These are phyloP conservation scores for Dalbergia oliveri DNA, from an alignment of 306 rosid species.

Conservation along the genomic window DNA sequence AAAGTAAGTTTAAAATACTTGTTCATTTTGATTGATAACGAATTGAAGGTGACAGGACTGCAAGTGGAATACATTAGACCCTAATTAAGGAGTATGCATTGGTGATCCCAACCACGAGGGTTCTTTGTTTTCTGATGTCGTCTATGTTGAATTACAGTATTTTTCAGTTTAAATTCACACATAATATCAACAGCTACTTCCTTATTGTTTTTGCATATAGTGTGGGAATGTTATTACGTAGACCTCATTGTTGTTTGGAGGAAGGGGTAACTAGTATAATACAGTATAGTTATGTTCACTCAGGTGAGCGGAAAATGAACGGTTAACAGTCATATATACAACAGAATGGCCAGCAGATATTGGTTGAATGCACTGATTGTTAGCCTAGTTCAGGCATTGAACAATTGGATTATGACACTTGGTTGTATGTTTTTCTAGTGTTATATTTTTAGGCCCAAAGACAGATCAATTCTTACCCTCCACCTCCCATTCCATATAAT, in stretches of 20 bases:
- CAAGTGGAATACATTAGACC: conserved; percentile 10
- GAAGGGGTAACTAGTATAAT: not conserved
- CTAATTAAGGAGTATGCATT: conserved; percentile 21
- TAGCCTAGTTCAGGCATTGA: not conserved
- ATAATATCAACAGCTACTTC: not conserved
- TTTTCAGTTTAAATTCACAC: not conserved
- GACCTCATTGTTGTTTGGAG: conserved; percentile 8
- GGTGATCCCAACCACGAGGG: not conserved
- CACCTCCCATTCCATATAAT: no score
- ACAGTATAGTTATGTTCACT: no score
- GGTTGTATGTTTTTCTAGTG: not conserved
- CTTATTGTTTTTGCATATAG: not conserved
- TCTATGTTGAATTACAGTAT: not conserved
- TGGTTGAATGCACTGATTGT: not conserved
- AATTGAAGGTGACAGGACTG: not conserved
- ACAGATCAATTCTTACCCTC: not conserved
- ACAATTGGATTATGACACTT: not conserved
- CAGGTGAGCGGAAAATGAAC: not conserved
- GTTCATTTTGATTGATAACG: conserved; percentile 22
- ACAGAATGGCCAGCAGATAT: not conserved
- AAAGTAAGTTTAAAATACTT: not conserved
- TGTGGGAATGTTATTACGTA: not conserved
- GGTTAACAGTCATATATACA: not conserved
- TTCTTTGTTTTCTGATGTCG: not conserved
- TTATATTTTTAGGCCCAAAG: no score